Conservation (phyloP, 2,329 filamentous ascomycete genomes). For the Alternaria triticina region DNA sequence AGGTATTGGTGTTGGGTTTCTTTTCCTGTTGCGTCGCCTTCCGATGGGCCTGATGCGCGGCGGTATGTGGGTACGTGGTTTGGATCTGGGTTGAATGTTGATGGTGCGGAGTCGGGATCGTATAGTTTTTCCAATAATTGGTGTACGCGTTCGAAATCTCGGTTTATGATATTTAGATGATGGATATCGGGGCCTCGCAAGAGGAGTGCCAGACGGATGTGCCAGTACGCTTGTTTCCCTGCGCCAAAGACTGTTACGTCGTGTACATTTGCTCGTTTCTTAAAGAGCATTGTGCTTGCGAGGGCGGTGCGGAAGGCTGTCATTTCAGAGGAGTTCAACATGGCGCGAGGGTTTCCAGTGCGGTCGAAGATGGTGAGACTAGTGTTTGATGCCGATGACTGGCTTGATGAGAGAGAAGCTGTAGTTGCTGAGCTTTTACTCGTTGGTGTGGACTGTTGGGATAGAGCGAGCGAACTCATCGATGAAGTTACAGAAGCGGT, state of each 20-base stretch:
- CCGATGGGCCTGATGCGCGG: background rate
- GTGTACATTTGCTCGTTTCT: constrained; percentile 71
- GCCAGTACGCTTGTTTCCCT: constrained; percentile 93
- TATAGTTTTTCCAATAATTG: constrained; percentile 63
- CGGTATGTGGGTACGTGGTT: constrained; percentile 23
- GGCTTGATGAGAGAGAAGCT: constrained; percentile 23
- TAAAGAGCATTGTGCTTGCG: constrained; percentile 66
- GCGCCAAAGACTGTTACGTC: constrained; percentile 85
- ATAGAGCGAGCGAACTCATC: constrained; percentile 38
- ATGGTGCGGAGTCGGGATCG: constrained; percentile 49
- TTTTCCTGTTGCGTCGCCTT: background rate
- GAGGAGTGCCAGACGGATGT: constrained; percentile 81
- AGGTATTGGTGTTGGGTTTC: constrained; percentile 21
- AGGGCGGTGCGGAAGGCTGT: constrained; percentile 74
- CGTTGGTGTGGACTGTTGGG: constrained; percentile 26
- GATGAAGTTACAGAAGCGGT: constrained; percentile 44
- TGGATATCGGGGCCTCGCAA: constrained; percentile 73
- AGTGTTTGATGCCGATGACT: constrained; percentile 49
- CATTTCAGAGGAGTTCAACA: constrained; percentile 71
- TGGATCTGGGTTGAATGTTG: constrained; percentile 15
- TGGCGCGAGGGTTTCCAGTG: constrained; percentile 63
- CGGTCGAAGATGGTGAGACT: constrained; percentile 66
- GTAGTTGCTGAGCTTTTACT: constrained; percentile 30
- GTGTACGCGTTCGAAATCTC: constrained; percentile 67
- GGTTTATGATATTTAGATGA: constrained; percentile 83